Conservation (phyloP, 129 eudicot species). For the Centrapalus pauciflorus region DNA sequence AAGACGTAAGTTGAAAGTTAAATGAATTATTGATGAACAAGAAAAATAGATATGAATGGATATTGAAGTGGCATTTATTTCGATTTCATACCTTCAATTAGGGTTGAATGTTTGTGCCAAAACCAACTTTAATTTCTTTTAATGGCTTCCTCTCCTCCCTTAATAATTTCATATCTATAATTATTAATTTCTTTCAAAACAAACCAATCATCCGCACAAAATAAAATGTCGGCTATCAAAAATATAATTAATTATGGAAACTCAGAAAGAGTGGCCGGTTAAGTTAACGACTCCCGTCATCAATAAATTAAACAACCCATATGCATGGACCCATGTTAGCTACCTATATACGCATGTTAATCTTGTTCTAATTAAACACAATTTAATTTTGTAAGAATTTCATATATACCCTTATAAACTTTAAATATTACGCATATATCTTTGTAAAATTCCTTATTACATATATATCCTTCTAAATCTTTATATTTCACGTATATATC, state of each 20-base stretch:
- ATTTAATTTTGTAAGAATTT: too few species aligned
- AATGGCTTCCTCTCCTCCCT: slow-evolving; percentile 25
- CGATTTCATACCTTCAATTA: not conserved
- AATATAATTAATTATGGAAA: not conserved
- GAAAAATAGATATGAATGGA: not conserved
- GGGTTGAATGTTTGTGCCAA: slow-evolving; percentile 5
- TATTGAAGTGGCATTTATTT: not conserved
- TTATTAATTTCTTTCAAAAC: not conserved
- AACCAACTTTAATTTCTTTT: slow-evolving; percentile 21
- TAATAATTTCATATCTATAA: slow-evolving; percentile 1
- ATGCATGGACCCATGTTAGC: not conserved
- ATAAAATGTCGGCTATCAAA: not conserved
- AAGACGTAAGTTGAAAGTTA: slow-evolving; percentile 13
- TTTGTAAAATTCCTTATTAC: too few species aligned
- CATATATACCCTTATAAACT: too few species aligned
- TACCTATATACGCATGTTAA: not conserved
- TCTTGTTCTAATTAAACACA: slow-evolving; percentile 1
- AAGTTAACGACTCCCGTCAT: not conserved
- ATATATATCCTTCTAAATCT: too few species aligned
- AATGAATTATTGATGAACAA: not conserved
- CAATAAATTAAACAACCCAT: slow-evolving; percentile 13
- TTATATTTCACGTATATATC: too few species aligned
- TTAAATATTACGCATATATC: too few species aligned
- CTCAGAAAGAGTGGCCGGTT: not conserved
- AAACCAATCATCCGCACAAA: not conserved